Conservation (phyloP, 768 basidiomycete genomes). For the Daedaleopsis sinensis region DNA sequence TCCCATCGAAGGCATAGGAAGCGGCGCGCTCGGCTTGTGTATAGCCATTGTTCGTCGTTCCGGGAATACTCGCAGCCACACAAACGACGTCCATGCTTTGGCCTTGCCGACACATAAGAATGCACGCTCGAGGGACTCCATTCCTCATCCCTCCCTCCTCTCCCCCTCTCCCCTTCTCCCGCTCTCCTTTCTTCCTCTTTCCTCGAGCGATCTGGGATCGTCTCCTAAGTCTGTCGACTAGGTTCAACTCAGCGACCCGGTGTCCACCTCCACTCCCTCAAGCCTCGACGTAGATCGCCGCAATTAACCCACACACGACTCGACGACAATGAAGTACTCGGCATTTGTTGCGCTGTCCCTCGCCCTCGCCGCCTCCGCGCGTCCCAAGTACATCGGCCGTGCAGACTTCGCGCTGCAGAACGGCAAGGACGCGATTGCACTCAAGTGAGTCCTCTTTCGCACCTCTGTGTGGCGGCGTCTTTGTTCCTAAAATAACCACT, state of each 20-base stretch:
- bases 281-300: slow-evolving; percentile 16
- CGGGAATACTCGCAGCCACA: not conserved
- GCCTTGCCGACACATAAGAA: not conserved
- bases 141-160: no score
- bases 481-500: not conserved
- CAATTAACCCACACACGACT: not conserved
- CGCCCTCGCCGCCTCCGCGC: slow-evolving; percentile 32
- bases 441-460: slow-evolving; percentile 25
- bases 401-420: slow-evolving; percentile 27
- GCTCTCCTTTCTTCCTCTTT: not conserved
- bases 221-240: slow-evolving; percentile 13
- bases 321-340: slow-evolving; percentile 41
- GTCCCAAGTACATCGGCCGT: slow-evolving; percentile 19
- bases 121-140: not conserved
- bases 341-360: slow-evolving; percentile 36
- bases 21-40: not conserved
- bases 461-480: not conserved
- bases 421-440: slow-evolving; percentile 33
- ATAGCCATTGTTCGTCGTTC: not conserved
- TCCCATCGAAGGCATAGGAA: not conserved
- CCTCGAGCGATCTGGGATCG: slow-evolving; percentile 16
- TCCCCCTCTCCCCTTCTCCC: slow-evolving; percentile 6
- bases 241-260: slow-evolving; percentile 15
- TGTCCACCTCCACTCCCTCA: slow-evolving; percentile 15
- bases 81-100: not conserved